Percentiles rank a stretch among this genome's conserved stretches.
Evolutionary conservation across 345 rosid species (phyloP).

Genomic region (Linum tenue): DNA sequence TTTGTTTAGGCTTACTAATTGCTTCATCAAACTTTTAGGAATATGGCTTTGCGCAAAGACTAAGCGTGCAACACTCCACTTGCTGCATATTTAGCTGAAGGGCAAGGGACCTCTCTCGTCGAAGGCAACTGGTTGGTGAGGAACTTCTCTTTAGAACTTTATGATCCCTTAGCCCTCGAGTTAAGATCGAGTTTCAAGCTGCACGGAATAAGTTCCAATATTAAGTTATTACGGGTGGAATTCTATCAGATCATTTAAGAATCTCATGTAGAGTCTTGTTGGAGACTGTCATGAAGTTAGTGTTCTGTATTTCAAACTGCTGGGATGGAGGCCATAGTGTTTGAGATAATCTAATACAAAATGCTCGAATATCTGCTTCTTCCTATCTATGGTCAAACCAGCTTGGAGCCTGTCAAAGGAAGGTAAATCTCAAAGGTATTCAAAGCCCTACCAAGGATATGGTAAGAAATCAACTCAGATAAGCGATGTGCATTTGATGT

Average conservation of each 20-base stretch:
- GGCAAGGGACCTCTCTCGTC: conserved; percentile 65
- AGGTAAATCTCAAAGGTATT: conserved; percentile 69
- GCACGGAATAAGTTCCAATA: too few species aligned
- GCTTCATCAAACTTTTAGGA: conserved; percentile 33
- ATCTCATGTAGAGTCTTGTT: too few species aligned
- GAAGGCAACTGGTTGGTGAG: conserved; percentile 36
- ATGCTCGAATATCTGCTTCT: neutral
- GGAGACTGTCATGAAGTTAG: too few species aligned
- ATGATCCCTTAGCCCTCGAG: neutral
- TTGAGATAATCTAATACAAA: too few species aligned
- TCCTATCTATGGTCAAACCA: conserved; percentile 11
- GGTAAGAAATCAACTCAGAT: conserved; percentile 24
- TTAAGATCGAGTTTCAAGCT: too few species aligned
- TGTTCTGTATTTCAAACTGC: too few species aligned
- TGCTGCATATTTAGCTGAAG: conserved; percentile 76
- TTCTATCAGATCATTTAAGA: too few species aligned
- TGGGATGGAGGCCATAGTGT: too few species aligned
- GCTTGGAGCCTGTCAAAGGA: conserved; percentile 20
- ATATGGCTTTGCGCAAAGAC: conserved; percentile 88
- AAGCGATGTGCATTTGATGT: too few species aligned
- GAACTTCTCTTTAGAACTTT: neutral
- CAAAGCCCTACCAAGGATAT: conserved; percentile 68
- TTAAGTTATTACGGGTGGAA: too few species aligned
- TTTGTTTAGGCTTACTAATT: conserved; percentile 8
- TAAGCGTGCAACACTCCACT: conserved; percentile 66